A percentile compares a stretch with the other conserved stretches of the same genome.
phyloP scores from a whole-genome alignment of 2,329 filamentous ascomycete species.

The Blastomyces gilchristii region DNA sequence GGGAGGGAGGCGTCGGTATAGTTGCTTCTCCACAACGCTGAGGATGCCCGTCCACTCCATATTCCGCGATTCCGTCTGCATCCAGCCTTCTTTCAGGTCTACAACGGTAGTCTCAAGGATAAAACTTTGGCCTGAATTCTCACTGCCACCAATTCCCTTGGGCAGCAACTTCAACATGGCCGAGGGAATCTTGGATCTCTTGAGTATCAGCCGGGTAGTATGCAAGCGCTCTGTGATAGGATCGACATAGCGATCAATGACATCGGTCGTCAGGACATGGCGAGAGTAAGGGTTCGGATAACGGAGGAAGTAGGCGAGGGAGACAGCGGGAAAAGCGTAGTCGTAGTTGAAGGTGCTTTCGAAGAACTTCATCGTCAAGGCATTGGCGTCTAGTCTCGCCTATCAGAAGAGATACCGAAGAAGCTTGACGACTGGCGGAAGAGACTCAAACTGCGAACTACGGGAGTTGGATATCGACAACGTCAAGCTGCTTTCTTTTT shows the following conservation, averaged over 20 bases:
- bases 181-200: conserved; percentile 52
- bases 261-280: conserved; percentile 57
- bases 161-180: conserved; percentile 53
- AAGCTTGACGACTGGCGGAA: background rate
- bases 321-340: conserved; percentile 56
- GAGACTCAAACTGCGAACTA: background rate
- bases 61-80: conserved; percentile 55
- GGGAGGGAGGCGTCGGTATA: conserved; percentile 40
- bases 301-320: conserved; percentile 58
- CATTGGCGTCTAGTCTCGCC: background rate
- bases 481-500: background rate
- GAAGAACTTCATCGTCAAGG: conserved; percentile 41
- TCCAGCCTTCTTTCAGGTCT: conserved; percentile 53
- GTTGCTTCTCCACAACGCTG: conserved; percentile 52
- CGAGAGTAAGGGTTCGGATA: conserved; percentile 58
- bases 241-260: conserved; percentile 54
- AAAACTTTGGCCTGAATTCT: conserved; percentile 50
- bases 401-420: background rate
- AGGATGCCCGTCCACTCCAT: conserved; percentile 57
- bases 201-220: conserved; percentile 52
- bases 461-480: background rate
- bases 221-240: conserved; percentile 49
- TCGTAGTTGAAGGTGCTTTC: conserved; percentile 50
- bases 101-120: conserved; percentile 55
- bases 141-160: conserved; percentile 48